phyloP scores from a whole-genome alignment of 192 early-diverging fungal genomes.

The Fimicolochytrium jonesii region DNA sequence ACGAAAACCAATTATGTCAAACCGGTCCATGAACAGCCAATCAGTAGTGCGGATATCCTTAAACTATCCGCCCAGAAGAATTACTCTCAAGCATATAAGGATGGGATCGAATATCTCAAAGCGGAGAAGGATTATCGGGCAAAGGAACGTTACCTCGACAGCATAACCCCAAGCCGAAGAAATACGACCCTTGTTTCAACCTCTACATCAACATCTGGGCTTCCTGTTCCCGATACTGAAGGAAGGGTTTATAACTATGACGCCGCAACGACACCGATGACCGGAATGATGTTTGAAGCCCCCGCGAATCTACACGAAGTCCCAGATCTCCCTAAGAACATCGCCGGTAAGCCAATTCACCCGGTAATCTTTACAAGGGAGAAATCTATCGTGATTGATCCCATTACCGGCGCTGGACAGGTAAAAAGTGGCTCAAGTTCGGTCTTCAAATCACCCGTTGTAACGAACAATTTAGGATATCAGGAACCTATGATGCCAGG shows the following conservation, averaged over 20 bases:
- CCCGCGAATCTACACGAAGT: not conserved
- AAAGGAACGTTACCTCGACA: not conserved
- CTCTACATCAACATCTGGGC: not conserved
- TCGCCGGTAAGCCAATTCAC: not conserved
- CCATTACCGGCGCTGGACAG: not conserved
- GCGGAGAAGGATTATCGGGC: not conserved
- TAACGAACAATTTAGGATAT: not conserved
- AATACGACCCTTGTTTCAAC: not conserved
- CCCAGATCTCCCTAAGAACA: not conserved
- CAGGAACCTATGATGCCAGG: not conserved
- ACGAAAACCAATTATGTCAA: not conserved
- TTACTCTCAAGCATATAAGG: not conserved
- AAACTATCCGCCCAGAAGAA: not conserved
- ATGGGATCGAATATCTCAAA: not conserved
- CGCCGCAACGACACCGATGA: not conserved
- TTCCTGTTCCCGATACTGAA: not conserved
- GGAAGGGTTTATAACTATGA: not conserved
- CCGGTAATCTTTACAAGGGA: not conserved
- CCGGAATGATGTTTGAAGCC: not conserved
- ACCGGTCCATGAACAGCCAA: not conserved
- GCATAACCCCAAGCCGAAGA: not conserved
- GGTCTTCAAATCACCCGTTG: not conserved
- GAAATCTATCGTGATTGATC: not conserved
- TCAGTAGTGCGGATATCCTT: not conserved
- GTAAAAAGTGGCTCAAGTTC: not conserved